Conservation (phyloP, 768 basidiomycete species). For the Mycena maculata region DNA sequence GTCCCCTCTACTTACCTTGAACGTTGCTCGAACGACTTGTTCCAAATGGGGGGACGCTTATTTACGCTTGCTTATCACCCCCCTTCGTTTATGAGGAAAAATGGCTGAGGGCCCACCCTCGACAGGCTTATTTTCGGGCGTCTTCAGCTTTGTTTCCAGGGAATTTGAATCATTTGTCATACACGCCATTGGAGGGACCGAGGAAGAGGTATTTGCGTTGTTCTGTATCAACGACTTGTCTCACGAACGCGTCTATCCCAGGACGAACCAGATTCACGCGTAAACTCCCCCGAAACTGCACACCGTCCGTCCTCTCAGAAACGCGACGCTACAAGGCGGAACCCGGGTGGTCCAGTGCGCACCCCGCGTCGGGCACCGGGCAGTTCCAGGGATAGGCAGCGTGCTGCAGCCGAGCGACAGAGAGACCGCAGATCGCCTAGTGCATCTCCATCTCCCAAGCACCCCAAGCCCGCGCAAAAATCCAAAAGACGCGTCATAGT, state of each 20-base stretch:
- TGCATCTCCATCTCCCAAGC: conserved; percentile 17
- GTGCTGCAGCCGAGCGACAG: conserved; percentile 18
- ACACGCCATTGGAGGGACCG: conserved; percentile 66
- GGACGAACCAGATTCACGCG: conserved; percentile 27
- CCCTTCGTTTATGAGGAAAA: background rate
- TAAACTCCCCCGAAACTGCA: conserved; percentile 18
- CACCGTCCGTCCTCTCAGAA: background rate
- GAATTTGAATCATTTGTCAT: conserved; percentile 79
- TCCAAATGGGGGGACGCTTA: conserved; percentile 8
- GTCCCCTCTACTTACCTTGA: too few species aligned
- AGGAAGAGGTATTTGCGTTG: conserved; percentile 34
- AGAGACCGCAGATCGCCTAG: conserved; percentile 24
- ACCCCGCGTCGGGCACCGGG: conserved; percentile 17
- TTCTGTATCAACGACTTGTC: background rate
- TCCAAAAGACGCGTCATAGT: conserved; percentile 33
- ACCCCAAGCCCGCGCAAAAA: conserved; percentile 16
- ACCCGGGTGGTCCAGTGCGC: conserved; percentile 29
- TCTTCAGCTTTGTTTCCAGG: conserved; percentile 75
- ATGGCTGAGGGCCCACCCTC: conserved; percentile 21
- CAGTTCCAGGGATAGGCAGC: conserved; percentile 24
- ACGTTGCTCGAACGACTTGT: background rate
- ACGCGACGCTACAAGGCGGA: background rate
- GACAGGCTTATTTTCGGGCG: conserved; percentile 67
- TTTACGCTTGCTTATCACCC: conserved; percentile 26
- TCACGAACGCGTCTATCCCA: conserved; percentile 24